Evolutionary conservation across 2,329 filamentous ascomycete genomes (phyloP).

Genomic region (Ascosphaera acerosa): DNA sequence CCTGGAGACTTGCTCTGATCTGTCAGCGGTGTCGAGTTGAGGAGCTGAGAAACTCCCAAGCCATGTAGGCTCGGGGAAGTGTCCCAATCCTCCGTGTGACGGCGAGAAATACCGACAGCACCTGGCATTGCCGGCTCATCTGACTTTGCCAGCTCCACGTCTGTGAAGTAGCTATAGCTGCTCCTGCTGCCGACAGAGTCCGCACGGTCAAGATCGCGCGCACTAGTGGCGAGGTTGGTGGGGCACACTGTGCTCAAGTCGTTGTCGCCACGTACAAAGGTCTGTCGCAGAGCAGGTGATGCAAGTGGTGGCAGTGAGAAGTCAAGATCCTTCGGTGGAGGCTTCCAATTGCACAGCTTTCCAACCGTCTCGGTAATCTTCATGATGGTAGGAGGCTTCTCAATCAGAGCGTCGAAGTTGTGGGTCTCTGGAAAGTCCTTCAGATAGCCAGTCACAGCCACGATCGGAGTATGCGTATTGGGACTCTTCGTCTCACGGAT

Average conservation of each 20-base stretch:
- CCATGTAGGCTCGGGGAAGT: conserved; percentile 17
- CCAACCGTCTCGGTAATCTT: conserved; percentile 77
- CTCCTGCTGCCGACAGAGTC: conserved; percentile 55
- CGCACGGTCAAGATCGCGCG: conserved; percentile 53
- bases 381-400: conserved; percentile 83
- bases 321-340: conserved; percentile 34
- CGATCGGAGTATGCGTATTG: conserved; percentile 83
- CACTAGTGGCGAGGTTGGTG: conserved; percentile 41
- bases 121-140: conserved; percentile 33
- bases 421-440: conserved; percentile 89
- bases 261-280: conserved; percentile 40
- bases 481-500: conserved; percentile 89
- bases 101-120: conserved; percentile 48
- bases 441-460: conserved; percentile 91
- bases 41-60: conserved; percentile 23
- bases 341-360: conserved; percentile 79
- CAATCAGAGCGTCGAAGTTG: conserved; percentile 83
- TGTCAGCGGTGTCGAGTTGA: conserved; percentile 48
- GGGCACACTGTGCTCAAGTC: conserved; percentile 63
- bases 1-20: conserved; percentile 3
- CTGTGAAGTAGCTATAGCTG: conserved; percentile 46
- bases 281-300: conserved; percentile 30
- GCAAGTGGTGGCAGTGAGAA: conserved; percentile 28
- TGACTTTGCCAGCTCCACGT: conserved; percentile 50
- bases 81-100: conserved; percentile 52